Conservation (phyloP, 495 filamentous ascomycete species). For the Pyronema domesticum region DNA sequence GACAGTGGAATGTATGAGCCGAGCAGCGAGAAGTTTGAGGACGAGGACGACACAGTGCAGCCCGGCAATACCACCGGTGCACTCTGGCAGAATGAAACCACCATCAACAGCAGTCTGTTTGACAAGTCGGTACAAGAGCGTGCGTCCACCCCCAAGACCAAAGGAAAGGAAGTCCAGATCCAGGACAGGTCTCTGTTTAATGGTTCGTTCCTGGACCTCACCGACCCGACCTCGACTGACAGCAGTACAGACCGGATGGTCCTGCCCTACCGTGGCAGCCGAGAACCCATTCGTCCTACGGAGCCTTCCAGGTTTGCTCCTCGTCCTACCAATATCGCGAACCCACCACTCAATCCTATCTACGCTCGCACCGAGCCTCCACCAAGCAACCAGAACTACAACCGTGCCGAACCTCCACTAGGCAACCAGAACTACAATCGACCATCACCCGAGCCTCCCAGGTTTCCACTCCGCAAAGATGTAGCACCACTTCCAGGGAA, state of each 20-base stretch:
- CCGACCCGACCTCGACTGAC: no score
- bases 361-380: no score
- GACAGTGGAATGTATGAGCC: neutral
- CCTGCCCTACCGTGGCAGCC: no score
- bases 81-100: neutral
- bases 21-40: neutral
- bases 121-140: neutral
- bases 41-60: neutral
- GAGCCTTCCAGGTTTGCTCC: no score
- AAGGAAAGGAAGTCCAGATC: neutral
- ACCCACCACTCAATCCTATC: no score
- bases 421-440: neutral
- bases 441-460: neutral
- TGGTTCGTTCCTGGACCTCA: no score
- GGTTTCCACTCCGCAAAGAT: no score
- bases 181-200: neutral
- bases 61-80: neutral
- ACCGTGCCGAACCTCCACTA: neutral
- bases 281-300: no score
- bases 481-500: neutral
- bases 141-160: neutral
- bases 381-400: no score
- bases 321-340: no score
- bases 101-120: neutral
- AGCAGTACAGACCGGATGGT: no score